Conservation (phyloP, 1,284 basidiomycete genomes). For the Athelia psychrophila region DNA sequence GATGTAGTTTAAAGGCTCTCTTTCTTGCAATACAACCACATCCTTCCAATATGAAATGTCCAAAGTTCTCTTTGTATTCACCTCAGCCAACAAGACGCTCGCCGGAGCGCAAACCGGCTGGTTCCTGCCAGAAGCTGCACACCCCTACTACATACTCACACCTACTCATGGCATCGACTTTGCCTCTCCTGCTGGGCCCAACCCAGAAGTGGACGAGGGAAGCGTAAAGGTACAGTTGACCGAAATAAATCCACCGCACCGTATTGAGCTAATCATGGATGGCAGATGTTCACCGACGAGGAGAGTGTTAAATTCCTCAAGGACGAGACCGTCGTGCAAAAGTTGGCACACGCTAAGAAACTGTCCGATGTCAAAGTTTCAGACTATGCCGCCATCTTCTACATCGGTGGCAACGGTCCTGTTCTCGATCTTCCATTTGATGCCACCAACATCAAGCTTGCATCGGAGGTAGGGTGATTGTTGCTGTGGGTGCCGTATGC, state of each 20-base stretch:
- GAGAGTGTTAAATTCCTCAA: slow-evolving; percentile 60
- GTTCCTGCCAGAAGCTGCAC: slow-evolving; percentile 76
- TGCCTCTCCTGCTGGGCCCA: slow-evolving; percentile 68
- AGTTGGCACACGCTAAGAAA: slow-evolving; percentile 60
- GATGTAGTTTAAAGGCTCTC: no score
- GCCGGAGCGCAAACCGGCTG: slow-evolving; percentile 60
- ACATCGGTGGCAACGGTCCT: slow-evolving; percentile 76
- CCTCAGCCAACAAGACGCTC: slow-evolving; percentile 64
- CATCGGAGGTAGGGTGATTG: slow-evolving; percentile 41
- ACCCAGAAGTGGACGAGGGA: slow-evolving; percentile 68
- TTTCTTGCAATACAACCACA: no score
- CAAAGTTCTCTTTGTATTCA: slow-evolving; percentile 73
- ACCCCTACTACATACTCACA: slow-evolving; percentile 73
- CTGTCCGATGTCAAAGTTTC: slow-evolving; percentile 54
- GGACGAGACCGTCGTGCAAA: slow-evolving; percentile 53
- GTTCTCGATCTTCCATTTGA: slow-evolving; percentile 66
- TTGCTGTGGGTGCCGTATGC: slow-evolving; percentile 46
- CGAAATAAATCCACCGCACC: no score
- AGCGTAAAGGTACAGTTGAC: slow-evolving; percentile 46
- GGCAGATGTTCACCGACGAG: slow-evolving; percentile 55
- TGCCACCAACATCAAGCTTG: slow-evolving; percentile 54
- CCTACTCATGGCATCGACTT: slow-evolving; percentile 60
- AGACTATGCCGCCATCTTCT: slow-evolving; percentile 76
- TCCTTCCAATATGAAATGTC: slow-evolving; percentile 21
- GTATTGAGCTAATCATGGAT: background rate